Evolutionary conservation across 1,284 basidiomycete genomes (phyloP), one percentile per base, ranked within the genome.

Genomic region (Apiotrichum brassicae): DNA sequence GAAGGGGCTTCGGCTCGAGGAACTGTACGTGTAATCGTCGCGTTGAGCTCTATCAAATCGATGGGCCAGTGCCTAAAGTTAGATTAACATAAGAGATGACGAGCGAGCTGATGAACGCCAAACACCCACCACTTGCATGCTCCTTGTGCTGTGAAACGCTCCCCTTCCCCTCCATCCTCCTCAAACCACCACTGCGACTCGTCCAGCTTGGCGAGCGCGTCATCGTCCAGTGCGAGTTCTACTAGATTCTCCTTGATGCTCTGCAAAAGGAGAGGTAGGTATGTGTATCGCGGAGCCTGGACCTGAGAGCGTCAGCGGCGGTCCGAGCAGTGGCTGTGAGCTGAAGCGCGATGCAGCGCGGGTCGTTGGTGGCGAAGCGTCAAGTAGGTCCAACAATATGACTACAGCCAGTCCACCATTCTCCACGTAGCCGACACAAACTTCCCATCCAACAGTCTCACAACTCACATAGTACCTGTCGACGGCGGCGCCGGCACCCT

Each of bases 101-200:
- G n/a, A 36, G n/a, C n/a, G 18, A 20, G 14, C 11, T 20, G 19
- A 30, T 8, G 20, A 20, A 22, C 18, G 19, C 36, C 7, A 16
- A 16, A 43, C 45, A 75, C 83, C 56, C 55, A 91, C 90, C 89
- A 94, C 74, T 87, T 87, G 41, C 68, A 70, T 2, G 63, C 51
- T 9, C 65, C 70, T 36, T 63, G 64, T 8, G 46, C 20, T 3
- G 61, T 66, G 87, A 79, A 57, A 83, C 72, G 43, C 24, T 42
- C 40, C 11, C 38, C 32, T 25, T 63, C 66, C n/a, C 47, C 84
- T 0, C 46, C 41, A 54, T 82, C 83, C 71, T 75, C 70, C 46
- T 94, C 89, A 69, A 97, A 93, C 92, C 92, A 95, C 85, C 92
- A 89, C 42, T 91, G 85, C 52, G 87, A 84, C 59, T 91, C 87